Evolutionary conservation across 768 basidiomycete species (phyloP), one percentile per base, ranked within the genome.

Genomic region (Kwoniella heveanensis): DNA sequence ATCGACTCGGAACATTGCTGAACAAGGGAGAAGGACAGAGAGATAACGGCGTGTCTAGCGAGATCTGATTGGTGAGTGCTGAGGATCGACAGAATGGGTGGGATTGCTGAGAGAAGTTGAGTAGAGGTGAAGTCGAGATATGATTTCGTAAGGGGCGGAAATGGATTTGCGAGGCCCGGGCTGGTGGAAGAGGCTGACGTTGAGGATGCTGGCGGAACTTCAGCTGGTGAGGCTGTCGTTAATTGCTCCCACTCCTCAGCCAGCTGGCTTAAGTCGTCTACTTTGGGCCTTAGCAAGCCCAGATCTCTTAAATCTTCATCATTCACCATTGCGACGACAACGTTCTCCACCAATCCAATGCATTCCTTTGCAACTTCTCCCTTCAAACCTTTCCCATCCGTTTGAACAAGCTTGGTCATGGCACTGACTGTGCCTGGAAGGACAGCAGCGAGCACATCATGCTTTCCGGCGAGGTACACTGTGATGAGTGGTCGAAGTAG

Each of bases 91-190:
- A 88, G 85, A 21, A 97, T 81, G 0, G 88, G 82, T 68, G 91
- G 90, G 55, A 97, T 76, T 8, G 92, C 91, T 24, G 91, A 88
- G 50, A 89, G 86, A 12, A 98, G 81, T 72, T 96, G 92, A 5
- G 90, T 85, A 1, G 90, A 83, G 1, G 91, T 92, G 36, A 86
- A 92, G 22, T 84, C 84, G 48, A 96, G 83, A 90, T 94, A 98
- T 0, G 87, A 83, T 13, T 85, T 76, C 0, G 90, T 88, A 3
- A 92, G 85, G 2, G 79, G 68, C 4, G 79, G 79, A 46, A 80
- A 80, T 0, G 76, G 73, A 90, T 84, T 39, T 83, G 39, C 80
- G n/a, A 25, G 24, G 19, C 9, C 25, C 48, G 6, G 60, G 21
- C 7, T 57, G n/a, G 32, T 66, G 19, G 63, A 54, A 0, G 61